Evolutionary conservation across 306 rosid species (phyloP), one percentile per base, ranked within the genome.

Genomic region (Cucurbita moschata): DNA sequence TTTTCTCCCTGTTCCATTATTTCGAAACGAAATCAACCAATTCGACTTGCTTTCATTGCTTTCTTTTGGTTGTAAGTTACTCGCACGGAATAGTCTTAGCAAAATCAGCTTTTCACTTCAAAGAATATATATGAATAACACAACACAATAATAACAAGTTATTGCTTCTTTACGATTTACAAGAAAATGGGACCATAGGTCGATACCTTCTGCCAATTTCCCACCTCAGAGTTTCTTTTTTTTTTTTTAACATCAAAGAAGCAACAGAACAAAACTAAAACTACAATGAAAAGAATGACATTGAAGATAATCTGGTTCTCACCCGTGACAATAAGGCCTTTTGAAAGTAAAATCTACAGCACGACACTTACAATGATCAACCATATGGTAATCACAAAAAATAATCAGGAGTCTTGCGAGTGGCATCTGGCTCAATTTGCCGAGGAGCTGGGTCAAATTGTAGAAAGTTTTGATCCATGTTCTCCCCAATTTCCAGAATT

Each of bases 391-490:
- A 88, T 93, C 82, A 93, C 89, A 93, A 90, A 90, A 93, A 93
- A 87, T 93, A 93, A 79, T 93, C 98, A 0, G 98, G 98, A 65
- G 98, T 93, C 97, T 90, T 93, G 83, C 98, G 96, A 54, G 98
- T 85, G 62, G 90, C 84, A 91, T 93, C 98, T 0, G 98, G 98
- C 77, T 93, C 98, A 70, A 93, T 87, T 85, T 93, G 98, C 74
- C 98, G 83, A 37, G 98, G 98, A 66, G 98, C 98, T 4, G 98
- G 98, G 78, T 93, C 98, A 86, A 93, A 93, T 82, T 93, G 98
- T 83, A 93, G 96, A 81, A 93, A 93, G 81, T 93, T 90, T 89
- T 93, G 98, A 65, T 93, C 98, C 98, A 93, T 93, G 59, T 83
- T 86, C 88, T 93, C 98, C 47, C 97, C 98, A 57, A 93, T 88